These are phyloP conservation scores for Oropetium thomaeum DNA, from an alignment of 176 grass and related monocot genomes.

Conservation along the genomic window DNA sequence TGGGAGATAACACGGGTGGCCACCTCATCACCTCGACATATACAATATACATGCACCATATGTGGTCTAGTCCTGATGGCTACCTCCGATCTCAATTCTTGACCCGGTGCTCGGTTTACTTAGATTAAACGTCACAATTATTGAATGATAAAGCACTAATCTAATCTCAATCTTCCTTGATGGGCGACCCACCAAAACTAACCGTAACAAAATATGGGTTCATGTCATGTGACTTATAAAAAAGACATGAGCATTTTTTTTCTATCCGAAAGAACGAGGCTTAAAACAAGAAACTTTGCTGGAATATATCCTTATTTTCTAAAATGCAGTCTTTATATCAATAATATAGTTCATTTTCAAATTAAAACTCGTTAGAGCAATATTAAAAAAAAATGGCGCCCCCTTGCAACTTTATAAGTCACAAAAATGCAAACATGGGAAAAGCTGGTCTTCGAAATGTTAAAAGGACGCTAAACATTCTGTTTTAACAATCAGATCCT, in stretches of 20 bases:
- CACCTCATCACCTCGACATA: conserved; percentile 8
- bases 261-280: neutral
- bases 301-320: too few species aligned
- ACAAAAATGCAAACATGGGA: too few species aligned
- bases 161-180: neutral
- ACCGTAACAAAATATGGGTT: conserved; percentile 2
- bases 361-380: too few species aligned
- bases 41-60: conserved; percentile 5
- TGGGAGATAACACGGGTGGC: conserved; percentile 2
- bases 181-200: conserved; percentile 28
- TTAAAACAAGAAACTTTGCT: conserved; percentile 18
- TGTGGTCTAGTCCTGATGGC: neutral
- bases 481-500: conserved; percentile 13
- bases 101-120: conserved; percentile 33
- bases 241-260: neutral
- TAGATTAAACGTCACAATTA: conserved; percentile 48
- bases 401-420: too few species aligned
- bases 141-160: conserved; percentile 30
- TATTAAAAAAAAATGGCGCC: too few species aligned
- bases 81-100: conserved; percentile 2
- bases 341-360: too few species aligned
- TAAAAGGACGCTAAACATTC: neutral
- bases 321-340: too few species aligned
- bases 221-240: neutral
- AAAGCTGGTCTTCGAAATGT: too few species aligned